Percentiles rank a stretch among this genome's conserved stretches.
Evolutionary conservation across 192 early-diverging fungal genomes (phyloP).

Genomic region (Entomortierella beljakovae): DNA sequence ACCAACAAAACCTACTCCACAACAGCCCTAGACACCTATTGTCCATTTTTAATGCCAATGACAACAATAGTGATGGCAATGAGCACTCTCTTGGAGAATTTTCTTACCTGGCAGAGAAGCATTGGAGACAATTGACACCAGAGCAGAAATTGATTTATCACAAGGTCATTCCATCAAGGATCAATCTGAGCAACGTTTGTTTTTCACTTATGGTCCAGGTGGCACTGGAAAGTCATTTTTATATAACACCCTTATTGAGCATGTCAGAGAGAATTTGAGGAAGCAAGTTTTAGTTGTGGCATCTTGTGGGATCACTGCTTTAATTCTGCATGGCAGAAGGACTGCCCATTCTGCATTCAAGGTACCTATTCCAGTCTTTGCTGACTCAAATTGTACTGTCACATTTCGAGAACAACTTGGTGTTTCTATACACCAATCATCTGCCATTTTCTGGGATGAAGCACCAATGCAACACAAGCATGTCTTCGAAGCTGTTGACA

Average conservation of each 20-base stretch:
- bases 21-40: too few relatives aligned
- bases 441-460: constrained; percentile 55
- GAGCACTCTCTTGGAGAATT: too few relatives aligned
- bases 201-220: constrained; percentile 31
- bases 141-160: too few relatives aligned
- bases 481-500: constrained; percentile 36
- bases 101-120: too few relatives aligned
- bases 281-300: constrained; percentile 29
- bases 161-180: too few relatives aligned
- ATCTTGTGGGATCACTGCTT: constrained; percentile 37
- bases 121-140: too few relatives aligned
- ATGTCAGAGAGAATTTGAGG: neutral
- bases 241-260: constrained; percentile 25
- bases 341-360: constrained; percentile 51
- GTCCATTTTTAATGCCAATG: too few relatives aligned
- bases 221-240: constrained; percentile 40
- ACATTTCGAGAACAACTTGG: neutral
- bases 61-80: too few relatives aligned
- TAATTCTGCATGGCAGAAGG: constrained; percentile 33
- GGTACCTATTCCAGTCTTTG: constrained; percentile 24
- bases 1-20: too few relatives aligned
- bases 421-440: neutral
- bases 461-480: constrained; percentile 22
- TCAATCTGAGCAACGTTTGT: neutral
- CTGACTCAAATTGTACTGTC: constrained; percentile 16